Percentiles rank a stretch among this genome's conserved stretches.
phyloP scores from a whole-genome alignment of 163 green algal genomes.

The Chlorella variabilis region DNA sequence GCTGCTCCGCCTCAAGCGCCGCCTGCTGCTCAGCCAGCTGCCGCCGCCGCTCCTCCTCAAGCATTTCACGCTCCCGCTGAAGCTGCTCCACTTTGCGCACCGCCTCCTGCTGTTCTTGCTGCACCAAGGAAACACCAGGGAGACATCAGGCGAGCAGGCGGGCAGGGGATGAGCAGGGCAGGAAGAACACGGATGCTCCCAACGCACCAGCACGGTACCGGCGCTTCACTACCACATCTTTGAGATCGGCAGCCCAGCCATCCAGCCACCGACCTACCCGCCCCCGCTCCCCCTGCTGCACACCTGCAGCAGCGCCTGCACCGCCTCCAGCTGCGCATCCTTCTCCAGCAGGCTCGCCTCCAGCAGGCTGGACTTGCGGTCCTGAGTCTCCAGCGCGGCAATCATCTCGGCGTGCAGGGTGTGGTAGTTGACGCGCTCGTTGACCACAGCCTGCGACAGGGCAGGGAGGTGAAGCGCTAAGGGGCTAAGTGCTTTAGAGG shows the following conservation, averaged over 20 bases:
- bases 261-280: neutral
- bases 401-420: constrained; percentile 46
- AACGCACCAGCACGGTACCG: no score
- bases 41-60: constrained; percentile 38
- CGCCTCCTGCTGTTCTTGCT: constrained; percentile 33
- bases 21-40: constrained; percentile 44
- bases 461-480: neutral
- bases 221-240: no score
- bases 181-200: no score
- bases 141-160: no score
- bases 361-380: constrained; percentile 40
- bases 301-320: constrained; percentile 44
- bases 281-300: neutral
- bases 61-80: constrained; percentile 25
- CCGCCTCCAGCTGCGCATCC: constrained; percentile 54
- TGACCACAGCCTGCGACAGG: constrained; percentile 59
- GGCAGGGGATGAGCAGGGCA: no score
- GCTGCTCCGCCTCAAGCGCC: constrained; percentile 34
- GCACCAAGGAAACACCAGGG: neutral
- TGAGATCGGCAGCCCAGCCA: neutral
- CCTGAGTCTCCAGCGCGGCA: constrained; percentile 38
- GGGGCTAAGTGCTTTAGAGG: no score
- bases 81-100: constrained; percentile 26
- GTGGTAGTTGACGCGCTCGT: constrained; percentile 71
- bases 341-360: constrained; percentile 57